Conservation (phyloP, 306 rosid genomes). For the Carpinus viminea region DNA sequence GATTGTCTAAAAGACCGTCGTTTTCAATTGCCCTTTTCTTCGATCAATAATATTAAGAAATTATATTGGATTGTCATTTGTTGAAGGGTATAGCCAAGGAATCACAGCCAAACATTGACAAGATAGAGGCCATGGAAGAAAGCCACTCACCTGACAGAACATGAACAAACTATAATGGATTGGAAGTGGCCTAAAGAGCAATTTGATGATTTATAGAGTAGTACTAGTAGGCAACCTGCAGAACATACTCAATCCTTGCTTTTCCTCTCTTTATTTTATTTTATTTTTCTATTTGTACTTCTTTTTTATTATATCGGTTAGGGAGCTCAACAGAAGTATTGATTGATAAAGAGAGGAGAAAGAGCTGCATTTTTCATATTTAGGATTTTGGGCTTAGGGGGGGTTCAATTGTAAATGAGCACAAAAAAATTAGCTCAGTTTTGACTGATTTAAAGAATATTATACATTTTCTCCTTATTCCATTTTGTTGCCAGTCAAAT, state of each 20-base stretch:
- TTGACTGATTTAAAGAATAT: constrained; percentile 15
- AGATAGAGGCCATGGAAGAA: constrained; percentile 38
- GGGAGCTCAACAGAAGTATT: neutral
- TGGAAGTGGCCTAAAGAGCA: constrained; percentile 10
- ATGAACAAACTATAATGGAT: constrained; percentile 37
- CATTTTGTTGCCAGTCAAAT: neutral
- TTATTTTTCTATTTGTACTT: neutral
- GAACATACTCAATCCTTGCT: neutral
- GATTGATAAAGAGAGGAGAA: neutral
- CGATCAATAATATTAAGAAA: too few species aligned
- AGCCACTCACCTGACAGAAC: constrained; percentile 38
- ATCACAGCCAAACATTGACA: constrained; percentile 24
- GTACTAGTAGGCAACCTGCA: neutral
- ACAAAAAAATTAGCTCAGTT: constrained; percentile 31
- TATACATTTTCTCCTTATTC: neutral
- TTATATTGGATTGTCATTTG: constrained; percentile 30
- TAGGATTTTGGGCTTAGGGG: neutral
- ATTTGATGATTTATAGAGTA: neutral
- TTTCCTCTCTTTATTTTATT: neutral
- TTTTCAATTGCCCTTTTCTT: too few species aligned
- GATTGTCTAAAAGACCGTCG: too few species aligned
- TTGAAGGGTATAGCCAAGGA: constrained; percentile 54
- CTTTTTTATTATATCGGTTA: neutral
- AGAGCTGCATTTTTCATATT: neutral
- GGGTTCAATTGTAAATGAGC: constrained; percentile 26